Conservation (phyloP, 345 rosid genomes). For the Ceriops tagal region DNA sequence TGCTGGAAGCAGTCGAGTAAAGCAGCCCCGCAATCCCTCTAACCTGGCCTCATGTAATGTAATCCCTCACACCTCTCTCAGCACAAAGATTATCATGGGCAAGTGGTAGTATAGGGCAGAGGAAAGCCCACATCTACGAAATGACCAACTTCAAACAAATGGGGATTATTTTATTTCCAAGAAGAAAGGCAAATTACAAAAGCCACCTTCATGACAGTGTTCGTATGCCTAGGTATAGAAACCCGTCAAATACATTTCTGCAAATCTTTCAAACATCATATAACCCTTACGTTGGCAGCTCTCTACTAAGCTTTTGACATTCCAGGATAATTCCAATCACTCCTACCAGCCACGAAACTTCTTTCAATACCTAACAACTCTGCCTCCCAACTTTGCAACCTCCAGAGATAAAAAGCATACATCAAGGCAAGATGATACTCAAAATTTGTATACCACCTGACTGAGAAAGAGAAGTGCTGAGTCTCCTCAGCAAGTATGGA, state of each 20-base stretch:
- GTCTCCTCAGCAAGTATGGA: slow-evolving; percentile 22
- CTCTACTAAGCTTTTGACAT: slow-evolving; percentile 38
- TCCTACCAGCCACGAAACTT: slow-evolving; percentile 14
- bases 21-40: too few species aligned
- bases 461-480: slow-evolving; percentile 18
- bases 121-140: neutral
- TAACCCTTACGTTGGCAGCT: neutral
- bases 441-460: slow-evolving; percentile 32
- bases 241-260: slow-evolving; percentile 25
- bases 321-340: slow-evolving; percentile 11
- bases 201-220: slow-evolving; percentile 16
- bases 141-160: slow-evolving; percentile 15
- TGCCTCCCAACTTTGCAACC: slow-evolving; percentile 10
- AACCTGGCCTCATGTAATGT: too few species aligned
- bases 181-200: slow-evolving; percentile 1
- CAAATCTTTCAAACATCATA: slow-evolving; percentile 1
- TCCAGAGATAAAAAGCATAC: slow-evolving; percentile 22
- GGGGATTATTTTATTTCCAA: slow-evolving; percentile 24
- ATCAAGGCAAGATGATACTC: slow-evolving; percentile 20
- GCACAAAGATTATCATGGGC: too few species aligned
- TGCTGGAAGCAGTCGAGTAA: too few species aligned
- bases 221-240: slow-evolving; percentile 25
- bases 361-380: slow-evolving; percentile 20
- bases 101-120: neutral
- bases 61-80: too few species aligned